Evolutionary conservation across 2,329 filamentous ascomycete species (phyloP).

Genomic region (Colletotrichum sublineola): DNA sequence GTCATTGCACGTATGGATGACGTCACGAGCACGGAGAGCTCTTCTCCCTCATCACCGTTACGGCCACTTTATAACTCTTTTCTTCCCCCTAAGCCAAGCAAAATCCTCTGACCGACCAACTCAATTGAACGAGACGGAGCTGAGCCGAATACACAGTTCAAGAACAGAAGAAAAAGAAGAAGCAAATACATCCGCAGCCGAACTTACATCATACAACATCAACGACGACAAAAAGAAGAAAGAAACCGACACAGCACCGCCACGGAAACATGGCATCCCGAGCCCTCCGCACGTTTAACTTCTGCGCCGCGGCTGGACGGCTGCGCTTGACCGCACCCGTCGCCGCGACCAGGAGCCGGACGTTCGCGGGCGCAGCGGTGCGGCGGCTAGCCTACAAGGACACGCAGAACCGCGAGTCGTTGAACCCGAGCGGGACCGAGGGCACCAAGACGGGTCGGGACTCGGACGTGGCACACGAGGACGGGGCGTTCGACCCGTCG

Average conservation of each 20-base stretch:
- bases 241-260: neutral
- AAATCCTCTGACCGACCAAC: neutral
- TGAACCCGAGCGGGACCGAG: constrained; percentile 76
- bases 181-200: neutral
- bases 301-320: constrained; percentile 5
- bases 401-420: constrained; percentile 69
- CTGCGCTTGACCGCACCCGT: neutral
- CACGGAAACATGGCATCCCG: constrained; percentile 33
- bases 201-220: neutral
- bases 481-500: constrained; percentile 76
- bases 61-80: neutral
- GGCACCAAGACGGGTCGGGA: constrained; percentile 77
- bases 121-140: neutral
- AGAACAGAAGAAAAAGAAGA: neutral
- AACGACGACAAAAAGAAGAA: neutral
- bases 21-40: constrained; percentile 22
- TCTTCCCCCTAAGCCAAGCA: neutral
- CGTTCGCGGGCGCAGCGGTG: constrained; percentile 51
- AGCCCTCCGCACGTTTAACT: constrained; percentile 26
- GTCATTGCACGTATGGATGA: constrained; percentile 33
- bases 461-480: constrained; percentile 65
- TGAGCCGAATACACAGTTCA: neutral
- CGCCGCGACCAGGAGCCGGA: constrained; percentile 43
- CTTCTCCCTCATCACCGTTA: neutral
- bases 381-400: constrained; percentile 61